phyloP scores from a whole-genome alignment of 2,329 filamentous ascomycete species.

The Cryphonectria parasitica region DNA sequence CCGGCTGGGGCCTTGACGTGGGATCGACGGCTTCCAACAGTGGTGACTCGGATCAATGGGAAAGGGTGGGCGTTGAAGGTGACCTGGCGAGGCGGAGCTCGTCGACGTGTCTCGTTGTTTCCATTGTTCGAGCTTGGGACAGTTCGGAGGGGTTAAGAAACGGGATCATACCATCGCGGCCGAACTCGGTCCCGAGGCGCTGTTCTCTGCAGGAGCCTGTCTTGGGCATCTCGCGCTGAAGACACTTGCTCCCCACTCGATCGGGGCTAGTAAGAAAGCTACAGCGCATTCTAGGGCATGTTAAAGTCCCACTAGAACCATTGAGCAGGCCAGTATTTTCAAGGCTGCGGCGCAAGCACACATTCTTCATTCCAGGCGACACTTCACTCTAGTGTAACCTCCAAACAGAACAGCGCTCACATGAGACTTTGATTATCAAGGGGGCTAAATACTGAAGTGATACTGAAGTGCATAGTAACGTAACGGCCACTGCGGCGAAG shows the following conservation, averaged over 20 bases:
- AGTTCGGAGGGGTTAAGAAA: too few species aligned
- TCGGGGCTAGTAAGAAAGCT: not conserved
- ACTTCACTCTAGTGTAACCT: too few species aligned
- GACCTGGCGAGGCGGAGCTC: not conserved
- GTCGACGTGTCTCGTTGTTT: not conserved
- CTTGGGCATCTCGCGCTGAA: not conserved
- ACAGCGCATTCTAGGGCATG: not conserved
- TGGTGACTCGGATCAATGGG: not conserved
- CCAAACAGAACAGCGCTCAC: too few species aligned
- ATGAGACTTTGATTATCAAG: not conserved
- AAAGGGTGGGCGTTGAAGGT: not conserved
- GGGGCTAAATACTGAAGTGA: not conserved
- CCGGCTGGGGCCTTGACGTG: not conserved
- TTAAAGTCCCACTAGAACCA: not conserved
- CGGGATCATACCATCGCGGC: not conserved
- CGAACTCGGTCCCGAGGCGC: slow-evolving; percentile 8
- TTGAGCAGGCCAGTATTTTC: not conserved
- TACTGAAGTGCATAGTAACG: not conserved
- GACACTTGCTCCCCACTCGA: not conserved
- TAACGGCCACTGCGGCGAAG: not conserved
- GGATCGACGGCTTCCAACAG: not conserved
- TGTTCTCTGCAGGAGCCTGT: not conserved
- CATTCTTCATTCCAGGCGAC: too few species aligned
- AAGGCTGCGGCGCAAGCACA: too few species aligned
- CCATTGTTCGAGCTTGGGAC: not conserved